These are phyloP conservation scores for Skeletonema costatum DNA, from an alignment of 108 stramenopile genomes.

Conservation along the genomic window DNA sequence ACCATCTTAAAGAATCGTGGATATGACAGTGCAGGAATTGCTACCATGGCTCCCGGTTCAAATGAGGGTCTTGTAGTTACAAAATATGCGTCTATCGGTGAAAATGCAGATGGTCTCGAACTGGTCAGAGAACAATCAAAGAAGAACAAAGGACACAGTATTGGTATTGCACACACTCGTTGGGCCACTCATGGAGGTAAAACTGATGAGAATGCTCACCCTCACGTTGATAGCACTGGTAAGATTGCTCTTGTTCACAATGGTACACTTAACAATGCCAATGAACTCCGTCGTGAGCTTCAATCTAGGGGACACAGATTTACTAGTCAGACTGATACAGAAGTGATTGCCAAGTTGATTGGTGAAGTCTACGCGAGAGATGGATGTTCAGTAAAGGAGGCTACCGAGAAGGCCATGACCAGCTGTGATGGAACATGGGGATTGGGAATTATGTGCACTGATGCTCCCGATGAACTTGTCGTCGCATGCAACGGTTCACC, in stretches of 20 bases:
- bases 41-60: constrained; percentile 67
- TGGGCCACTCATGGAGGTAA: constrained; percentile 99
- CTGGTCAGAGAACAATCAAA: constrained; percentile 74
- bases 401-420: constrained; percentile 85
- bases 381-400: constrained; percentile 69
- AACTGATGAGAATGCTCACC: constrained; percentile 98
- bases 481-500: constrained; percentile 98
- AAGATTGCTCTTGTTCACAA: constrained; percentile 99
- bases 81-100: constrained; percentile 93
- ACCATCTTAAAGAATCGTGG: constrained; percentile 97
- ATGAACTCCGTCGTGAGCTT: constrained; percentile 88
- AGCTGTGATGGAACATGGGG: constrained; percentile 96
- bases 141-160: constrained; percentile 65
- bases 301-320: constrained; percentile 85
- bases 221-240: constrained; percentile 92
- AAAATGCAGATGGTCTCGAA: constrained; percentile 93
- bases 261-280: constrained; percentile 97
- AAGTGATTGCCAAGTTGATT: constrained; percentile 97
- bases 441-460: constrained; percentile 82
- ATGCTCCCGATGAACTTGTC: constrained; percentile 90
- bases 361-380: constrained; percentile 70
- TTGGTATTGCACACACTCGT: constrained; percentile 97
- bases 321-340: constrained; percentile 96
- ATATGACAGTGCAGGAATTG: constrained; percentile 98
- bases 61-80: constrained; percentile 66